Base-by-base conservation (phyloP, 257 asterid genomes). In the Marsdenia floribunda region DNA sequence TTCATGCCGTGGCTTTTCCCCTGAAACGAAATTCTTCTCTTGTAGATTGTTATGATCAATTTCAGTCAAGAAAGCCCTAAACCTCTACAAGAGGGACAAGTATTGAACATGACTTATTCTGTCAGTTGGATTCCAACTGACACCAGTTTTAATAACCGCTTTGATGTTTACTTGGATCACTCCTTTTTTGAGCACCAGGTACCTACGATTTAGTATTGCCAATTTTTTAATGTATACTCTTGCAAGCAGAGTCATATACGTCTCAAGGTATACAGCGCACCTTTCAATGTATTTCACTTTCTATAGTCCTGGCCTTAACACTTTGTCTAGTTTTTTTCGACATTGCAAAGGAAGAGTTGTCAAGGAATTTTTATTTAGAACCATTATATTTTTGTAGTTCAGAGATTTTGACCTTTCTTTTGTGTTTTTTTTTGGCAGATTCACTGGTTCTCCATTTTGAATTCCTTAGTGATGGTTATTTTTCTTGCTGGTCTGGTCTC, bases 151-250 rank as follows among this genome's bases (percentile, higher is more conserved):
- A 90, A 87, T 59, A 88, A 86, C 37, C 96, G 97, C 70, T 91
- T 91, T 78, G 96, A 91, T 76, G 88, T 91, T 72, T 91, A 91
- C 83, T 81, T 91, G 86, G 97, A 89, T 83, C 90, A 91, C 80
- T 91, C 92, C 40, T 91, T 91, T 67, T 91, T 89, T 54, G 97
- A 89, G 88, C 96, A 89, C 64, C 92, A 89, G 97, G 97, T 91
- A 70, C 76, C 37, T 33, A 57, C 42, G 26, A 61, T 22, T 49
- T 70, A 50, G 52, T 54, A 18, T 13, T 37, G n/a, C 50, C 37
- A 33, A 0, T 54, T 29, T 47, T 70, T 40, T 64, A 54, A 24
- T 40, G 1, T 35, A 47, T 63, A 14, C 3, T 46, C 21, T 0
- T 71, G 24, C 44, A 15, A 15, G 12, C 24, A 6, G 15, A 49